Conservation (phyloP, 148 eudicot species). For the Dianthus caryophyllus region DNA sequence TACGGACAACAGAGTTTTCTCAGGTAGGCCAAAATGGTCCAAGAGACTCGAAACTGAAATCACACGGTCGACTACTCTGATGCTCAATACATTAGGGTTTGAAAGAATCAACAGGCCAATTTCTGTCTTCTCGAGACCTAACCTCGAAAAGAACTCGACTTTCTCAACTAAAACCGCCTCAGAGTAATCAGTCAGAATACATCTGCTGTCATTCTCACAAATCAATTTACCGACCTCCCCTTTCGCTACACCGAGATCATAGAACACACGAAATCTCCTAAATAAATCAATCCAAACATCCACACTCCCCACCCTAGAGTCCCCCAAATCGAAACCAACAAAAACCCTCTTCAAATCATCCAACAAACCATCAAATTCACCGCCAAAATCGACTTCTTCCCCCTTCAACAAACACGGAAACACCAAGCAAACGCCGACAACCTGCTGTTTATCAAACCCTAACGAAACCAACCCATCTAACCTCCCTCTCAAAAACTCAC, state of each 20-base stretch:
- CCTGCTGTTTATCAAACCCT: conserved; percentile 40
- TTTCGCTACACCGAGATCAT: conserved; percentile 52
- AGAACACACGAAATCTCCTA: conserved; percentile 47
- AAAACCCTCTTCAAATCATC: conserved; percentile 52
- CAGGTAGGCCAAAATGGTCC: conserved; percentile 43
- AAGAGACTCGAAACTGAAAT: conserved; percentile 49
- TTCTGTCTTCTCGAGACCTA: conserved; percentile 39
- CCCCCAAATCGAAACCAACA: conserved; percentile 38
- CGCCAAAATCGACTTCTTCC: conserved; percentile 19
- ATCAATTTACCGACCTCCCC: conserved; percentile 47
- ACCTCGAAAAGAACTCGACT: conserved; percentile 49
- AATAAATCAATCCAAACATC: conserved; percentile 49
- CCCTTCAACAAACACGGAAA: conserved; percentile 48
- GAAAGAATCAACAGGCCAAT: conserved; percentile 52
- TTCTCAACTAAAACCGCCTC: conserved; percentile 44
- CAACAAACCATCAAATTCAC: conserved; percentile 34
- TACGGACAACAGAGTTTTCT: conserved; percentile 24
- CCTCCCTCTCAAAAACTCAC: conserved; percentile 29
- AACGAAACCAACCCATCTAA: conserved; percentile 35
- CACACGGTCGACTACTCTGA: conserved; percentile 32
- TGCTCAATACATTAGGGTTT: conserved; percentile 41
- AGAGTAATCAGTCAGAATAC: conserved; percentile 37
- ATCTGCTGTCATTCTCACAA: conserved; percentile 34
- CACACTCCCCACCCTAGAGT: conserved; percentile 33
- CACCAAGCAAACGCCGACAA: conserved; percentile 54